Conservation (phyloP, 1,284 basidiomycete species). For the Taiwanofungus camphoratus region DNA sequence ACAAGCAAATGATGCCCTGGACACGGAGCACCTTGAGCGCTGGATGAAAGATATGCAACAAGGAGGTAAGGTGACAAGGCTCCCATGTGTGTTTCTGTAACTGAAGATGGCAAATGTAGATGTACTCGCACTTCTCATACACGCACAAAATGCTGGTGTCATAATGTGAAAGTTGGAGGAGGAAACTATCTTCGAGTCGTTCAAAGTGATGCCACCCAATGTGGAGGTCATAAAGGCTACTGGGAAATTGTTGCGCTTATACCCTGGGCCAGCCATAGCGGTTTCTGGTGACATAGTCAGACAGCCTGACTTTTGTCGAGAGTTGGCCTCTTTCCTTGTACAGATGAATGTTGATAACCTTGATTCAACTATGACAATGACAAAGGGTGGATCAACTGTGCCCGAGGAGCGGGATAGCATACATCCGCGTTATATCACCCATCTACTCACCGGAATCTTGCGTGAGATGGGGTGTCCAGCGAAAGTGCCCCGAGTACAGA, state of each 20-base stretch:
- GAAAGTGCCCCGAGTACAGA: conserved; percentile 29
- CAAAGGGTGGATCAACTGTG: conserved; percentile 22
- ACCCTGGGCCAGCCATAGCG: conserved; percentile 28
- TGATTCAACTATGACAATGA: conserved; percentile 13
- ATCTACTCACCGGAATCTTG: conserved; percentile 37
- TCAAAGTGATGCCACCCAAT: conserved; percentile 34
- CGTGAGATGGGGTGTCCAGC: conserved; percentile 25
- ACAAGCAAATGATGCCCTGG: neutral
- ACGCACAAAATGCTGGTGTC: conserved; percentile 39
- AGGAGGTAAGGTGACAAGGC: neutral
- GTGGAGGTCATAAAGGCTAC: conserved; percentile 28
- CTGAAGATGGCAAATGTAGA: conserved; percentile 14
- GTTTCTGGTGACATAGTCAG: conserved; percentile 29
- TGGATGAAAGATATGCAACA: neutral
- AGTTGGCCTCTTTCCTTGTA: conserved; percentile 21
- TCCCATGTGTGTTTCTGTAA: neutral
- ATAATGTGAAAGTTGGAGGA: conserved; percentile 28
- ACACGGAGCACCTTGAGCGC: neutral
- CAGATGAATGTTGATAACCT: too few relatives aligned
- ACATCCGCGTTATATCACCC: conserved; percentile 37
- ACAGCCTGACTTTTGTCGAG: conserved; percentile 22
- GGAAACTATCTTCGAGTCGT: conserved; percentile 32
- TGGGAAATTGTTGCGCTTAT: conserved; percentile 35
- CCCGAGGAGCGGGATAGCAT: conserved; percentile 26
- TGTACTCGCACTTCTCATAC: conserved; percentile 30